phyloP scores from a whole-genome alignment of 179 eudicot genomes.

The Camellia oleifera region DNA sequence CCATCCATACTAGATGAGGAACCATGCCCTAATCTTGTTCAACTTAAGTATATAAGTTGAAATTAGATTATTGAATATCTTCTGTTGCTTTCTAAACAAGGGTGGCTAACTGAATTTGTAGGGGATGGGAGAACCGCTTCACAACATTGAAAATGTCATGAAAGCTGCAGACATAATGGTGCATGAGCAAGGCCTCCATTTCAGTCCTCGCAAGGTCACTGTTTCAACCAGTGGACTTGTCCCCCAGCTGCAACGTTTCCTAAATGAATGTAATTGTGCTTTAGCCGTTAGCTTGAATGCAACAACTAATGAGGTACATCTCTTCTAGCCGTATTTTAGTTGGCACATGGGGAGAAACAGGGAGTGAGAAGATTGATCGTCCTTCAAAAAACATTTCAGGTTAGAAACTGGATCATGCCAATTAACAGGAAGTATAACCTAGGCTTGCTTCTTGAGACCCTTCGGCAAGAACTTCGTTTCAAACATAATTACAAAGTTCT shows the following conservation, averaged over 20 bases:
- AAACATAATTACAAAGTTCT: slow-evolving; percentile 74
- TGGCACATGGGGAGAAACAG: neutral
- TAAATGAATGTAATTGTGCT: slow-evolving; percentile 75
- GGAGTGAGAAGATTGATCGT: slow-evolving; percentile 8
- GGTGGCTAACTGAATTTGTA: slow-evolving; percentile 24
- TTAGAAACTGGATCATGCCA: slow-evolving; percentile 98
- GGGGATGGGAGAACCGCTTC: slow-evolving; percentile 99
- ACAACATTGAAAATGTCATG: slow-evolving; percentile 82
- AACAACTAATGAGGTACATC: slow-evolving; percentile 81
- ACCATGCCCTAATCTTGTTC: neutral
- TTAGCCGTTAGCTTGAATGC: slow-evolving; percentile 95
- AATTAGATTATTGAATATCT: neutral
- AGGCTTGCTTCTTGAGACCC: slow-evolving; percentile 72
- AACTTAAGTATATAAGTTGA: neutral
- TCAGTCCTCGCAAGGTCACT: slow-evolving; percentile 94
- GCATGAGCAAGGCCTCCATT: slow-evolving; percentile 89
- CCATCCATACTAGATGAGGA: neutral
- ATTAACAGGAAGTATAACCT: slow-evolving; percentile 91
- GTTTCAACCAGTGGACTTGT: slow-evolving; percentile 95
- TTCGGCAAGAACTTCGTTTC: slow-evolving; percentile 57
- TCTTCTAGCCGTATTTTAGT: slow-evolving; percentile 3
- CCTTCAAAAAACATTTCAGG: slow-evolving; percentile 36
- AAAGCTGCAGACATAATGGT: slow-evolving; percentile 85
- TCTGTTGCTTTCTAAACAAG: neutral
- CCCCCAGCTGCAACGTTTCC: slow-evolving; percentile 88